These are phyloP conservation scores for Carex kokanica DNA, from an alignment of 176 grass and related monocot genomes.

Conservation along the genomic window DNA sequence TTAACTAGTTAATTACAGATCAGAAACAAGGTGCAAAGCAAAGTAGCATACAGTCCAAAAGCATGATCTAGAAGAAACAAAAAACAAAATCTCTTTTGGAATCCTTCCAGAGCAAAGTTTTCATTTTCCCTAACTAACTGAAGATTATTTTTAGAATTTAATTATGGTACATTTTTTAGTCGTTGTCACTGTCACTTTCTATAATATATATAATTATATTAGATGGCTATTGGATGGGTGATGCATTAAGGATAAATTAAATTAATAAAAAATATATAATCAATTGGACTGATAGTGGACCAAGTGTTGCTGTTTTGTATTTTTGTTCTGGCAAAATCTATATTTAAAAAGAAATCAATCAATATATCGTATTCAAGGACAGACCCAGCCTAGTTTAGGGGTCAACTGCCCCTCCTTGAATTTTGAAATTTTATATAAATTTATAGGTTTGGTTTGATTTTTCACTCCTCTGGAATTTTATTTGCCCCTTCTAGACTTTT, in stretches of 20 bases:
- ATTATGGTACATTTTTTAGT: background rate
- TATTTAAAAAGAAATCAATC: background rate
- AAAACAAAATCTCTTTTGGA: background rate
- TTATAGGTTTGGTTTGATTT: no score
- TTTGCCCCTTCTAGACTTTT: no score
- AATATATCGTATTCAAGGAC: no score
- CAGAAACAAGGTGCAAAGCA: background rate
- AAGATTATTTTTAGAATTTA: background rate
- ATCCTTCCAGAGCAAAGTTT: background rate
- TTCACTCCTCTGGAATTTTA: no score
- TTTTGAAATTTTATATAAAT: no score
- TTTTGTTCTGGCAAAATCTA: background rate
- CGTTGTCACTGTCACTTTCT: background rate
- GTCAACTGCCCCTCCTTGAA: no score
- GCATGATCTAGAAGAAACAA: background rate
- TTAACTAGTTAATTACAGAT: background rate
- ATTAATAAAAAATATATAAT: background rate
- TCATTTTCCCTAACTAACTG: no score
- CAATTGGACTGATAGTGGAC: background rate
- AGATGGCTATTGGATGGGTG: background rate
- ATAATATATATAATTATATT: background rate
- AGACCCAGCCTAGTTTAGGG: no score
- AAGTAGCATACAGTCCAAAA: background rate
- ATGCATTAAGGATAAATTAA: background rate
- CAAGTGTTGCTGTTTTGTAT: background rate